These are phyloP conservation scores for Candida ipomoeae DNA, from an alignment of 805 yeast species.

Conservation along the genomic window DNA sequence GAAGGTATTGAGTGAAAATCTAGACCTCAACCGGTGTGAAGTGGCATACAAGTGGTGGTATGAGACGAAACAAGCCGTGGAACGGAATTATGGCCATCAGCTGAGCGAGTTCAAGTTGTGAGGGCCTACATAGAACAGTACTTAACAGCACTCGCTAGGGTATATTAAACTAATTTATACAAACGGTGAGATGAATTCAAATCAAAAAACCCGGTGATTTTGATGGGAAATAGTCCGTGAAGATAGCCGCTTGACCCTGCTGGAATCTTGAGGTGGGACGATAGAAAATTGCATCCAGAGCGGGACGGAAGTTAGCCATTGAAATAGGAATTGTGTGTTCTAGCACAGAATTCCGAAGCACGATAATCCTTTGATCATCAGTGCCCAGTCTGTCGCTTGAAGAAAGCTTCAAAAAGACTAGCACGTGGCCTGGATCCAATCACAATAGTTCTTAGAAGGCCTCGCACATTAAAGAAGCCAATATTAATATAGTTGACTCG, in stretches of 20 bases:
- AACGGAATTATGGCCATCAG: constrained; percentile 6
- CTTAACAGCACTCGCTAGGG: background rate
- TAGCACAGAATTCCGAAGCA: background rate
- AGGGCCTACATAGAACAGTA: background rate
- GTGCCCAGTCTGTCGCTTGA: background rate
- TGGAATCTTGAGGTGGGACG: background rate
- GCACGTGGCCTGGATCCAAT: background rate
- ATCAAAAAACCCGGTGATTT: background rate
- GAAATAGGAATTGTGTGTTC: background rate
- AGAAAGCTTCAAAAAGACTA: background rate
- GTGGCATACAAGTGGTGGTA: constrained; percentile 65
- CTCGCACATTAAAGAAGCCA: background rate
- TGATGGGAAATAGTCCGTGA: background rate
- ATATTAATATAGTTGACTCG: background rate
- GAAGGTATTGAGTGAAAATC: constrained; percentile 53
- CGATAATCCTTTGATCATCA: background rate
- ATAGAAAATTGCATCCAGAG: background rate
- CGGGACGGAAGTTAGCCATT: background rate
- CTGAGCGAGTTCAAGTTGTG: constrained; percentile 7
- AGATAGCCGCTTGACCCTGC: background rate
- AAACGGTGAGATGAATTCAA: background rate
- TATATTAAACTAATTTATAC: background rate
- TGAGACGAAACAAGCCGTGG: constrained; percentile 20
- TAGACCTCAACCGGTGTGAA: constrained; percentile 53
- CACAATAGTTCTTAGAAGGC: background rate